phyloP scores from a whole-genome alignment of 805 yeast genomes.

The Kluyveromyces nonfermentans region DNA sequence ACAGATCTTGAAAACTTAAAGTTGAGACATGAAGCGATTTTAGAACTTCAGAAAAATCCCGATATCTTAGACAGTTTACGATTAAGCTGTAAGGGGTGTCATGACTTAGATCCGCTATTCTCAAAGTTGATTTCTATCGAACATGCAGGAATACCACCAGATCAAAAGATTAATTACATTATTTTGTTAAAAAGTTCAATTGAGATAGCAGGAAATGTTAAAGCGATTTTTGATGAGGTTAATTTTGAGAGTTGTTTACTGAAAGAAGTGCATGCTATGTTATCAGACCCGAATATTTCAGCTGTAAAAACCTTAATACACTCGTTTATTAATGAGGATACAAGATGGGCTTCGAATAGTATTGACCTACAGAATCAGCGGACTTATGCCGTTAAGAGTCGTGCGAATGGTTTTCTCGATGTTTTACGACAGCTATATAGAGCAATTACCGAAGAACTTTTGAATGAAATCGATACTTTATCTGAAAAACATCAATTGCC shows the following conservation, averaged over 20 bases:
- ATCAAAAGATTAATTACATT: conserved; percentile 34
- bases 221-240: conserved; percentile 7
- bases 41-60: conserved; percentile 26
- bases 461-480: conserved; percentile 20
- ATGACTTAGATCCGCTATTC: conserved; percentile 36
- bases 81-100: conserved; percentile 19
- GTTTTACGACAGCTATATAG: conserved; percentile 36
- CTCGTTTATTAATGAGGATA: conserved; percentile 34
- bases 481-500: conserved; percentile 17
- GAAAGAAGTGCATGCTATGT: conserved; percentile 24
- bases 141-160: conserved; percentile 17
- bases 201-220: conserved; percentile 12
- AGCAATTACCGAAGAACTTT: conserved; percentile 30
- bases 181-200: conserved; percentile 33
- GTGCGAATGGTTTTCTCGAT: conserved; percentile 37
- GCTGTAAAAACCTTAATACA: conserved; percentile 23
- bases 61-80: conserved; percentile 12
- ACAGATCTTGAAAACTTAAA: conserved; percentile 31
- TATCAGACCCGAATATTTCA: conserved; percentile 17
- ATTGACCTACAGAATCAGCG: conserved; percentile 36
- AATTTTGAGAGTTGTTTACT: conserved; percentile 14
- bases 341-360: conserved; percentile 33
- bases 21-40: conserved; percentile 31
- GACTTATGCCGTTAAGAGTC: conserved; percentile 37
- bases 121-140: conserved; percentile 28